phyloP scores from a whole-genome alignment of 2,329 filamentous ascomycete genomes.

The Akanthomyces dipterigenus region DNA sequence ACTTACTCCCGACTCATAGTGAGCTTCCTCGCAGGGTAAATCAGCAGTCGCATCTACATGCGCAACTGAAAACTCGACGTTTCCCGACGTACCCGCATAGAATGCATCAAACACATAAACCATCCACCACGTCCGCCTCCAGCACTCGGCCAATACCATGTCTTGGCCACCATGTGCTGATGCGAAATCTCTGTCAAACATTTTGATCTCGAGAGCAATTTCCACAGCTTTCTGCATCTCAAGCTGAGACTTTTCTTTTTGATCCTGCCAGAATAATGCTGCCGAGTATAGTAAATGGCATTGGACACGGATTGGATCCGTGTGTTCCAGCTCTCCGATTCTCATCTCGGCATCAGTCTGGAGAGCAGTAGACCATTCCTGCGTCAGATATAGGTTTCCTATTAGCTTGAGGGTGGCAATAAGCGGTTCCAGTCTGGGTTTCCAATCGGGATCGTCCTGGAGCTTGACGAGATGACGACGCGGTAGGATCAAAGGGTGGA shows the following conservation, averaged over 20 bases:
- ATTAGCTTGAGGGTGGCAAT: constrained; percentile 26
- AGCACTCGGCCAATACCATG: constrained; percentile 44
- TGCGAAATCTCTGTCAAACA: constrained; percentile 51
- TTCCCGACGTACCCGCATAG: constrained; percentile 26
- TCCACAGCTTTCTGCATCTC: constrained; percentile 43
- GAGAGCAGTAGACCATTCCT: constrained; percentile 9
- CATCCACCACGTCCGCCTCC: constrained; percentile 65
- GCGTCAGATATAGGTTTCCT: constrained; percentile 25
- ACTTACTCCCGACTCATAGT: constrained; percentile 39
- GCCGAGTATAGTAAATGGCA: constrained; percentile 30
- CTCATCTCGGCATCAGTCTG: constrained; percentile 6
- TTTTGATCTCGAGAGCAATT: constrained; percentile 52
- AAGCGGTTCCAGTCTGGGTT: constrained; percentile 17
- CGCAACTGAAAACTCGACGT: constrained; percentile 20
- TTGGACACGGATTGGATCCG: constrained; percentile 28
- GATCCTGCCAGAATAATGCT: constrained; percentile 27
- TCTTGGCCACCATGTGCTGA: constrained; percentile 38
- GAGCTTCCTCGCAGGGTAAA: constrained; percentile 58
- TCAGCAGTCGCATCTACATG: constrained; percentile 46
- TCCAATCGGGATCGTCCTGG: not conserved
- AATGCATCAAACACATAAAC: constrained; percentile 53
- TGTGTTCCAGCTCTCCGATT: not conserved
- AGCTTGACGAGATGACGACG: constrained; percentile 14
- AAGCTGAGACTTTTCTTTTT: constrained; percentile 18
- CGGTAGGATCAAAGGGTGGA: constrained; percentile 25